phyloP scores from a whole-genome alignment of 495 filamentous ascomycete genomes.

The Tricharina praecox region DNA sequence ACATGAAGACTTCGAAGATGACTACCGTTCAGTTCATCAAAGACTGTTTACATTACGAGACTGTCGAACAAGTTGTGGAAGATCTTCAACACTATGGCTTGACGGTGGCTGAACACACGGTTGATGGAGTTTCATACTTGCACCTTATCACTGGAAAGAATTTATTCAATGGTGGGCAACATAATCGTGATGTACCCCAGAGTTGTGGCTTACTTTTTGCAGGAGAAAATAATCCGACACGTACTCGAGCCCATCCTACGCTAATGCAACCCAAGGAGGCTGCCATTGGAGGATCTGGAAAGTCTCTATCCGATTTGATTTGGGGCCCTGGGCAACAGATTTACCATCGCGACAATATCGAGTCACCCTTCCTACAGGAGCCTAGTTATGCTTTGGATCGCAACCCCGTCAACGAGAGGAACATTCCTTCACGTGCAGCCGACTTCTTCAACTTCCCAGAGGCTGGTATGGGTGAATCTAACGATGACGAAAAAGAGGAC shows the following conservation, averaged over 20 bases:
- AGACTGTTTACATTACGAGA: conserved; percentile 19
- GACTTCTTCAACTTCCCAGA: too few species aligned
- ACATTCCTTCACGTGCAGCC: too few species aligned
- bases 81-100: conserved; percentile 12
- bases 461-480: too few species aligned
- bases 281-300: neutral
- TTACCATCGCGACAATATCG: too few species aligned
- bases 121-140: conserved; percentile 8
- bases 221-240: too few species aligned
- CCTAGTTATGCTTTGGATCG: too few species aligned
- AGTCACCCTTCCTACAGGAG: too few species aligned
- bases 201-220: too few species aligned
- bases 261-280: conserved; percentile 1
- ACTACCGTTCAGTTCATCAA: conserved; percentile 26
- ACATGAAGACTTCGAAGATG: conserved; percentile 45
- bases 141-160: neutral
- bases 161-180: neutral
- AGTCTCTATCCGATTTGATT: neutral
- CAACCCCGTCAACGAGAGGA: too few species aligned
- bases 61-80: conserved; percentile 13
- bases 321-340: neutral
- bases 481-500: too few species aligned
- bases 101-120: conserved; percentile 9
- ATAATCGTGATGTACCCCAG: too few species aligned
- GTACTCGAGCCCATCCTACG: neutral